Evolutionary conservation across 306 rosid genomes (phyloP).

Genomic region (Macrotyloma uniflorum): DNA sequence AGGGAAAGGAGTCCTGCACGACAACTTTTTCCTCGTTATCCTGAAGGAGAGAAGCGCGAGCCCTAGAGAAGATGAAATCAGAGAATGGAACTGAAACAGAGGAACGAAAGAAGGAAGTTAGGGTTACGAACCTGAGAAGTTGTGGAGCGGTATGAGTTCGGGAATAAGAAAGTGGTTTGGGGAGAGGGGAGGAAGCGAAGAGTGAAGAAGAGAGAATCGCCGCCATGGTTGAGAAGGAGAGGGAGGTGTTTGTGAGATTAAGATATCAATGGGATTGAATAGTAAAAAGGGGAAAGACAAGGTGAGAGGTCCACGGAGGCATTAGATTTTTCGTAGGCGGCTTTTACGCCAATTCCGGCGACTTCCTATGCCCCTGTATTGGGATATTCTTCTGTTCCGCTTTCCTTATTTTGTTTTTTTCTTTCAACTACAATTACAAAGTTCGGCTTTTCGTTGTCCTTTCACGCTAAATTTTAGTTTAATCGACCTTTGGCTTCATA

Average conservation of each 20-base stretch:
- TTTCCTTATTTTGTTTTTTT: neutral
- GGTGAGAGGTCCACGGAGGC: neutral
- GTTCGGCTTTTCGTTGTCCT: neutral
- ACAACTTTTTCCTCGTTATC: conserved; percentile 71
- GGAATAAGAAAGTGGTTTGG: neutral
- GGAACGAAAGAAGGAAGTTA: neutral
- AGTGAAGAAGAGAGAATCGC: conserved; percentile 29
- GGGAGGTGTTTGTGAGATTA: neutral
- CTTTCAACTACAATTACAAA: neutral
- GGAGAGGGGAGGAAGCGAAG: conserved; percentile 9
- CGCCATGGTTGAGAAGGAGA: conserved; percentile 1
- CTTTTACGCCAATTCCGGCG: neutral
- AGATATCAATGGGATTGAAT: neutral
- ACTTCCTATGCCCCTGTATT: neutral
- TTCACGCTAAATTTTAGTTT: neutral
- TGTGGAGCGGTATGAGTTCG: neutral
- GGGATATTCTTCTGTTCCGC: neutral
- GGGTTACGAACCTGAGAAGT: conserved; percentile 24
- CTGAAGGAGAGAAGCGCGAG: conserved; percentile 63
- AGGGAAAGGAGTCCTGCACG: conserved; percentile 59
- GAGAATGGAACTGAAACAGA: neutral
- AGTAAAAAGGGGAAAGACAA: neutral
- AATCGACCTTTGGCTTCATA: no score
- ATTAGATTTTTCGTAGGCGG: conserved; percentile 1
- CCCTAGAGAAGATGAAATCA: conserved; percentile 43